These are phyloP conservation scores for Colletotrichum camelliae DNA, from an alignment of 2,329 filamentous ascomycete species.

Conservation along the genomic window DNA sequence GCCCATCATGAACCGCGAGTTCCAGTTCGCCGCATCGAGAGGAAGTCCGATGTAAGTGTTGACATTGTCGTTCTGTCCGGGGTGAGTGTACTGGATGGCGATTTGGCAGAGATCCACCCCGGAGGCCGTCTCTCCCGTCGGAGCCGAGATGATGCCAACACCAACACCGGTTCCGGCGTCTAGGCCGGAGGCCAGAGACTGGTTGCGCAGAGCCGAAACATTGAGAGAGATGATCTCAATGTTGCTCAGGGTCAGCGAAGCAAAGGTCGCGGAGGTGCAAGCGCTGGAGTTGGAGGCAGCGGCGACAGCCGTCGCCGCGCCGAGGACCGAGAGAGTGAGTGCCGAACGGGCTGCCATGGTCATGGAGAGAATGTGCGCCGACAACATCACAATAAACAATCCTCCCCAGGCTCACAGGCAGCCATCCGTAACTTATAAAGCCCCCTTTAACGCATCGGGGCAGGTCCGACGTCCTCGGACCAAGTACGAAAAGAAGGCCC, in stretches of 20 bases:
- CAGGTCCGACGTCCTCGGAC: neutral
- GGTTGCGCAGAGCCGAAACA: neutral
- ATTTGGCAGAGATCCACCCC: constrained; percentile 21
- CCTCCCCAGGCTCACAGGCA: neutral
- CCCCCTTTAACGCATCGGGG: neutral
- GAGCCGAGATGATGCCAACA: neutral
- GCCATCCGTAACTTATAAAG: neutral
- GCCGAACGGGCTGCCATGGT: neutral
- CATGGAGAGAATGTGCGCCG: neutral
- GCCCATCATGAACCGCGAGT: constrained; percentile 17
- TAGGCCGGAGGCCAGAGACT: neutral
- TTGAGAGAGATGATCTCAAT: neutral
- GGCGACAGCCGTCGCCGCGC: neutral
- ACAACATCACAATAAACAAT: neutral
- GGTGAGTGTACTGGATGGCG: constrained; percentile 19
- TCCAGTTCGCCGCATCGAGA: constrained; percentile 22
- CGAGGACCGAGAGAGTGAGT: neutral
- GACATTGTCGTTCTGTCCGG: constrained; percentile 14
- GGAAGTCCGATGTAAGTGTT: constrained; percentile 21
- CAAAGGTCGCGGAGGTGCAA: neutral
- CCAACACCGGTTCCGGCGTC: neutral
- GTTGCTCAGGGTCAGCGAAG: neutral
- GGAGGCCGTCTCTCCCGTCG: neutral
- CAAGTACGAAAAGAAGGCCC: neutral
- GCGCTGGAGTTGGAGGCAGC: neutral